phyloP scores from a whole-genome alignment of 2,329 filamentous ascomycete species.

The Trichoderma cornu-damae region DNA sequence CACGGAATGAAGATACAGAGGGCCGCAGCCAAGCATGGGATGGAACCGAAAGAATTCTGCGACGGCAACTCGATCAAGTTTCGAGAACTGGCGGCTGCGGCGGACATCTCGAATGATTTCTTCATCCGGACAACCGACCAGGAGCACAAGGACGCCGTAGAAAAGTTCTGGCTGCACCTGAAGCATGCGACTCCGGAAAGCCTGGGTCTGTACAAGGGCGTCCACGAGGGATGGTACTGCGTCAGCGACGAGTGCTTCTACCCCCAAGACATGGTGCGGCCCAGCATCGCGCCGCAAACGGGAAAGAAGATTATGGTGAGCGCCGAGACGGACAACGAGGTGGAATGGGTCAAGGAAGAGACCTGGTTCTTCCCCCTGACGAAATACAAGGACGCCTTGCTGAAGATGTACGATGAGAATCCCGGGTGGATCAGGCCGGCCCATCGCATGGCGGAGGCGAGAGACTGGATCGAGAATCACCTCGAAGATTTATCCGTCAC shows the following conservation, averaged over 20 bases:
- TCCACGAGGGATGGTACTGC: slow-evolving; percentile 94
- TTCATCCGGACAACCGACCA: slow-evolving; percentile 90
- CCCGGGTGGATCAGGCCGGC: slow-evolving; percentile 71
- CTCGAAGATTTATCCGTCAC: slow-evolving; percentile 88
- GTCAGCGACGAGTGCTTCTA: slow-evolving; percentile 97
- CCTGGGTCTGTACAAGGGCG: slow-evolving; percentile 75
- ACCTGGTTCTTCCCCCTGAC: slow-evolving; percentile 96
- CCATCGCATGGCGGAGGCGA: slow-evolving; percentile 70
- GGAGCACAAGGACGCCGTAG: slow-evolving; percentile 76
- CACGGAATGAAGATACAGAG: slow-evolving; percentile 97
- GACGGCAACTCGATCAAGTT: slow-evolving; percentile 79
- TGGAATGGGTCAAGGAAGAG: slow-evolving; percentile 88
- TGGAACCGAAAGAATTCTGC: slow-evolving; percentile 78
- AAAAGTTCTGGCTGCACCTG: slow-evolving; percentile 82
- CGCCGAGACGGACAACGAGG: slow-evolving; percentile 81
- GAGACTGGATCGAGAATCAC: slow-evolving; percentile 68
- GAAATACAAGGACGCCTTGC: slow-evolving; percentile 69
- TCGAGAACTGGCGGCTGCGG: slow-evolving; percentile 63
- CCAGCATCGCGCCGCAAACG: slow-evolving; percentile 70
- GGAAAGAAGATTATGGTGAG: slow-evolving; percentile 79
- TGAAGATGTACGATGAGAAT: slow-evolving; percentile 74
- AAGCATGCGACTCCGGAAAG: slow-evolving; percentile 49
- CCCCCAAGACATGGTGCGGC: slow-evolving; percentile 67
- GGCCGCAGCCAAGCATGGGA: slow-evolving; percentile 66
- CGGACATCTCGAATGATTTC: slow-evolving; percentile 69